Evolutionary conservation across 352 stramenopile species (phyloP).

Genomic region (Elongisporangium undulatum): DNA sequence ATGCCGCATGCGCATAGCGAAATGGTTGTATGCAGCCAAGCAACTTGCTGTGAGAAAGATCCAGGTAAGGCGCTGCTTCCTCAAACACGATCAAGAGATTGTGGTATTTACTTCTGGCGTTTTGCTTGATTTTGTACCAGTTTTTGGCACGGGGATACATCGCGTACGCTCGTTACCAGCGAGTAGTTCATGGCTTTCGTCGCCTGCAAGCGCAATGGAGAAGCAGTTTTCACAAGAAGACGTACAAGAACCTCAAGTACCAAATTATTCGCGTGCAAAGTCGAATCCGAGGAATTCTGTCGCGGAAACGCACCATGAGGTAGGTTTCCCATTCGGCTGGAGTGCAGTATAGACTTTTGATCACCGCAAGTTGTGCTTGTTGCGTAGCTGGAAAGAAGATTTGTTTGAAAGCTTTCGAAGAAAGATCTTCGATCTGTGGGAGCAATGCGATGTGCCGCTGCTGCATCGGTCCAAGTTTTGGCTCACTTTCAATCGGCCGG

Average conservation of each 20-base stretch:
- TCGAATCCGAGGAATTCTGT: conserved; percentile 48
- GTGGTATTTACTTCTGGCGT: neutral
- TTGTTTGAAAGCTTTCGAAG: conserved; percentile 47
- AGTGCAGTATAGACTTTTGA: neutral
- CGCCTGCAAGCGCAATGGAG: conserved; percentile 65
- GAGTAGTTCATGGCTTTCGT: conserved; percentile 38
- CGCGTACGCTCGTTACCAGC: conserved; percentile 35
- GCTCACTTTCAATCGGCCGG: conserved; percentile 62
- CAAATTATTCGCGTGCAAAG: conserved; percentile 66
- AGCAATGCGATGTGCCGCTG: conserved; percentile 55
- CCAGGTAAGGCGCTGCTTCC: conserved; percentile 12
- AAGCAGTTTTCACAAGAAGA: conserved; percentile 55
- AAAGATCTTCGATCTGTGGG: conserved; percentile 72
- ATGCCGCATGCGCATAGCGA: conserved; percentile 28
- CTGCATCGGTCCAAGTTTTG: conserved; percentile 82
- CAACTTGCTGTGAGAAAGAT: conserved; percentile 23
- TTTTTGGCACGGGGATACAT: conserved; percentile 50
- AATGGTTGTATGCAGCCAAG: conserved; percentile 18
- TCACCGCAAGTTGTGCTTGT: neutral
- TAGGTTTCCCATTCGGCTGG: conserved; percentile 8
- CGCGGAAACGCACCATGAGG: conserved; percentile 53
- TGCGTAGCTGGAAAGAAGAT: conserved; percentile 48
- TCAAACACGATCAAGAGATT: neutral
- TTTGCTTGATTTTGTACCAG: conserved; percentile 8
- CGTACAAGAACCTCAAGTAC: conserved; percentile 55